phyloP scores from a whole-genome alignment of 2,329 filamentous ascomycete genomes.

The Monilinia vaccinii-corymbosi region DNA sequence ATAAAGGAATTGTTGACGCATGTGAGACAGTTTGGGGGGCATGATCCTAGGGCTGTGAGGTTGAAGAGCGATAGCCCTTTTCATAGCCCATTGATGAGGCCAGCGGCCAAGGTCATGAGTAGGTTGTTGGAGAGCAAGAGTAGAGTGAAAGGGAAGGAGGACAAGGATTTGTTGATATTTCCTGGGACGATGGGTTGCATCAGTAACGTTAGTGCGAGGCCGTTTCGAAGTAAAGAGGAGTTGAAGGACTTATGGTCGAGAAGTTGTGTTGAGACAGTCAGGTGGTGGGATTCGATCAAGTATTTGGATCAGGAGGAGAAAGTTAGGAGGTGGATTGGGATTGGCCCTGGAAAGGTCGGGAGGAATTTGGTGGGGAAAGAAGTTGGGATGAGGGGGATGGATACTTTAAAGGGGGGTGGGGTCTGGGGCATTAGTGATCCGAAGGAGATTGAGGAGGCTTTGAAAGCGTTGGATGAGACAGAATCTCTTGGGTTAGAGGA shows the following conservation, averaged over 20 bases:
- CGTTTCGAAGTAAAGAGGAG: constrained; percentile 64
- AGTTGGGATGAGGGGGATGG: constrained; percentile 74
- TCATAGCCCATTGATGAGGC: constrained; percentile 85
- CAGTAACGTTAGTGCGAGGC: constrained; percentile 75
- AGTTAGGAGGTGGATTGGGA: constrained; percentile 79
- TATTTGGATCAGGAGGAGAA: constrained; percentile 79
- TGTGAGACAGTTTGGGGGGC: constrained; percentile 79
- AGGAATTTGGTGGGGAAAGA: constrained; percentile 92
- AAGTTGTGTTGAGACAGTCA: constrained; percentile 83
- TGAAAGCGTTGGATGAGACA: constrained; percentile 57
- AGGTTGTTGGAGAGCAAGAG: constrained; percentile 53
- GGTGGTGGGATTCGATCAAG: constrained; percentile 89
- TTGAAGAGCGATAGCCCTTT: constrained; percentile 85
- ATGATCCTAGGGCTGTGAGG: constrained; percentile 80
- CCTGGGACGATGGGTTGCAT: constrained; percentile 69
- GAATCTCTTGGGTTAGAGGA: constrained; percentile 32
- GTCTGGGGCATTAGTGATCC: constrained; percentile 89
- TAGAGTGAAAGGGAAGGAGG: constrained; percentile 42
- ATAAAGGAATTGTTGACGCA: constrained; percentile 78
- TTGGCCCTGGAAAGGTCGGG: constrained; percentile 89
- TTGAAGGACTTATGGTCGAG: constrained; percentile 71
- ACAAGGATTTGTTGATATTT: constrained; percentile 61
- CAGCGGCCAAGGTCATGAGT: constrained; percentile 67
- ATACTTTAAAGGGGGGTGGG: constrained; percentile 75
- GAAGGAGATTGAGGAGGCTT: constrained; percentile 60